phyloP scores from a whole-genome alignment of 2,329 filamentous ascomycete species.

The Helminthosporium solani region DNA sequence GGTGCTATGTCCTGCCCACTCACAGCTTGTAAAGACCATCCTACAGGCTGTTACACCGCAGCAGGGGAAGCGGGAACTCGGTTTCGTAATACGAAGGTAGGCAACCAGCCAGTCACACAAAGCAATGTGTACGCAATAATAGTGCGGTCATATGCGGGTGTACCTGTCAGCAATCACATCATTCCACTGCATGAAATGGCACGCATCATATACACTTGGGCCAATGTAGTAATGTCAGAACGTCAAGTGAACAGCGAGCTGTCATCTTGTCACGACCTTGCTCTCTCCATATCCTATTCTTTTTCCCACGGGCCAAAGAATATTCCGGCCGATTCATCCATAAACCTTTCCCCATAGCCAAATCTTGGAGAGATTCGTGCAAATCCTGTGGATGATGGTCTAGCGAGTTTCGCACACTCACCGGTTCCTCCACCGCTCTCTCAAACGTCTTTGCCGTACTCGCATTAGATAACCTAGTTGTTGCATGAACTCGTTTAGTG shows the following conservation, averaged over 20 bases:
- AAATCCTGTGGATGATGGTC: background rate
- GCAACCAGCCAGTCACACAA: slow-evolving; percentile 1
- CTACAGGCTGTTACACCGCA: slow-evolving; percentile 11
- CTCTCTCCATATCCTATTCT: no score
- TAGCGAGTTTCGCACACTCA: background rate
- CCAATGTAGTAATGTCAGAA: slow-evolving; percentile 13
- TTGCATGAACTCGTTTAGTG: background rate
- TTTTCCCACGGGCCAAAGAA: no score
- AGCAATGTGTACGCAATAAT: background rate
- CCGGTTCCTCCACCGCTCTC: slow-evolving; percentile 1
- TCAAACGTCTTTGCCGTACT: background rate
- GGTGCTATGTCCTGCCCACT: slow-evolving; percentile 10
- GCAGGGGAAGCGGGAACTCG: slow-evolving; percentile 7
- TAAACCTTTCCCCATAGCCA: no score
- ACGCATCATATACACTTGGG: background rate
- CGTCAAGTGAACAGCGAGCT: slow-evolving; percentile 15
- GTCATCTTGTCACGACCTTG: slow-evolving; percentile 7
- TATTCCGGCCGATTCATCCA: no score
- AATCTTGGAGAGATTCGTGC: background rate
- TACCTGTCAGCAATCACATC: slow-evolving; percentile 6
- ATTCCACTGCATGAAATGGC: no score
- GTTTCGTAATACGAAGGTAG: background rate
- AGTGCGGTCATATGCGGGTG: background rate
- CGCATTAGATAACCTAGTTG: background rate
- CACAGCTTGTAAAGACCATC: background rate